Evolutionary conservation across 371 early-diverging fungal genomes (phyloP), one percentile per base, ranked within the genome.

Genomic region (Batkoa obscura): DNA sequence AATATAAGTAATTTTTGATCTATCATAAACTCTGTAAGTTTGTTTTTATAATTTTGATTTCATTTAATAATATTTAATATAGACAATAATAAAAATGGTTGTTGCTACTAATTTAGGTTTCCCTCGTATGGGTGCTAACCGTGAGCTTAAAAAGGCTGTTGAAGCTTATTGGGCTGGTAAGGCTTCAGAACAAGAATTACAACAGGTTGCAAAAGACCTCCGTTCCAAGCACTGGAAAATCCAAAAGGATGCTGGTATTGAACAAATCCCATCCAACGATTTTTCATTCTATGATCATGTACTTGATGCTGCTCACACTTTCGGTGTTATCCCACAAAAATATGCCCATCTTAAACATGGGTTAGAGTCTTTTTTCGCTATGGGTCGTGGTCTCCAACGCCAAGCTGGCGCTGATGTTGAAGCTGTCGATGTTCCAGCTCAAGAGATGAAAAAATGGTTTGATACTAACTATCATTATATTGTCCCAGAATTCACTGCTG

Each of bases 361-460:
- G 50, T 75, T 88, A 50, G 83, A 88, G 66, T 80, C 80, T 41
- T 95, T 90, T 81, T 94, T 94, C 72, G 95, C 95, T 67, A 92
- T 94, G 86, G 92, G 83, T 59, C 90, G 95, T 72, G 95, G 95
- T 64, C 77, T 85, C 55, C 90, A 91, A 68, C 70, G 72, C 66
- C 59, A 72, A 51, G 84, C 75, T 56, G 77, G 76, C 35, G 79
- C 69, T 56, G 68, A 67, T 30, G 62, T 68, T 32, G 70, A 70
- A 49, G 56, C 60, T 43, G 72, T 94, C 45, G 93, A 93, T 62
- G 84, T 94, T 43, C 87, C 88, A 56, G 89, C 94, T 57, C 83
- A 90, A 72, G 92, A 94, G 70, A 94, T 94, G 86, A 84, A 86
- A 75, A 87, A 86, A 71, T 88, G 88, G 88, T 95, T 94, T 67